Conservation (phyloP, 257 asterid species). For the Orobanche coerulescens region DNA sequence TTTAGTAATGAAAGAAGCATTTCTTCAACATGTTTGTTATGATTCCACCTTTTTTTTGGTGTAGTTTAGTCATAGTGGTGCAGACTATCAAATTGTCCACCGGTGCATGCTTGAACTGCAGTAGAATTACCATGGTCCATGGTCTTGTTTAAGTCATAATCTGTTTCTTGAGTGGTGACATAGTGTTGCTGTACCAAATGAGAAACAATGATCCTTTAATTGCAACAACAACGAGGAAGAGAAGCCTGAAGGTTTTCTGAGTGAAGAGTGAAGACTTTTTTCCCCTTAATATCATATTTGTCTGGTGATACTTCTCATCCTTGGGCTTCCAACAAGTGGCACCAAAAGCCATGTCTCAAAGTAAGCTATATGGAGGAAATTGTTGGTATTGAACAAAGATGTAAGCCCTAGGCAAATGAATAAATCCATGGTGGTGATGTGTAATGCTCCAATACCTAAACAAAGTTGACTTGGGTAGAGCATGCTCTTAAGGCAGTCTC, state of each 20-base stretch:
- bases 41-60: background rate
- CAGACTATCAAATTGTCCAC: background rate
- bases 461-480: no score
- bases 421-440: no score
- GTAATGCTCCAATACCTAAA: no score
- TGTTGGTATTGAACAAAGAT: no score
- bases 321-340: background rate
- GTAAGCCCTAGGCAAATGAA: no score
- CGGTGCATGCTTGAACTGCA: constrained; percentile 12
- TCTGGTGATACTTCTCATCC: background rate
- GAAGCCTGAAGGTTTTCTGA: background rate
- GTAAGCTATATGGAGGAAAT: background rate
- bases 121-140: background rate
- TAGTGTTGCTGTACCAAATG: background rate
- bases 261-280: background rate
- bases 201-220: background rate
- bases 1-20: background rate
- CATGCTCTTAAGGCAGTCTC: no score
- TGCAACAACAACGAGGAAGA: background rate
- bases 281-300: no score
- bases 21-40: background rate
- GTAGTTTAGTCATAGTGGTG: background rate
- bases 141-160: background rate
- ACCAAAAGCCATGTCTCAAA: background rate
- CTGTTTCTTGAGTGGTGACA: background rate